Base-by-base conservation (phyloP, 352 stramenopile species). In the Pythium vanterpoolii region DNA sequence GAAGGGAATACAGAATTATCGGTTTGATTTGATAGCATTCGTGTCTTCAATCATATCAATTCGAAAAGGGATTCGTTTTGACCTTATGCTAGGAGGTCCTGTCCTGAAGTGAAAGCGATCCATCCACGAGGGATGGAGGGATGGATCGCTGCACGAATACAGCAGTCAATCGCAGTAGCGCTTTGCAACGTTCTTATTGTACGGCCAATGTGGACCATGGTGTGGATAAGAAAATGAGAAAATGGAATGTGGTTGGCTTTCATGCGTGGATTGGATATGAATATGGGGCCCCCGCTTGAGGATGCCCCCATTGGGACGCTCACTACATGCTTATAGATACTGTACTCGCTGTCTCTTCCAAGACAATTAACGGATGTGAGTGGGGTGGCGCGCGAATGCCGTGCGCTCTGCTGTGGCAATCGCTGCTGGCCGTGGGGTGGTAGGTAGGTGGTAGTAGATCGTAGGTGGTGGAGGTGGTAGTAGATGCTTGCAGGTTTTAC, bases 291-390 rank as follows among this genome's bases (percentile, higher is more conserved):
- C 5, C 6, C 4, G 11, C 36, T 43, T 18, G 44, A 3, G 24
- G 28, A 19, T 7, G 49, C 49, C 2, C 34, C 34, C 33, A 46
- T 56, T 16, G 13, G 18, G 34, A 56, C 49, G 34, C 33, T 47
- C 33, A 56, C 49, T 56, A 56, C 49, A 55, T 42, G 30, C 11
- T 55, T 7, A 44, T 34, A 24, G 47, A 42, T 43, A 33, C 18
- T 43, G 47, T 42, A 42, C 30, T 55, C 36, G 34, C 49, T 44
- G 23, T 56, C 49, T 36, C 31, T 18, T 55, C 48, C 16, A 24
- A 44, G 33, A 55, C 48, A 44, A 55, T 55, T n/a, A 31, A 44
- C 9, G 14, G 27, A 38, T 40, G 16, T 5, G 19, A 21, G 40
- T 30, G 40, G 40, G 27, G 48, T 18, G 5, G n/a, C 26, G 27